Evolutionary conservation across 1,284 basidiomycete genomes (phyloP), one percentile per base, ranked within the genome.

Genomic region (Phellopilus nigrolimitatus): DNA sequence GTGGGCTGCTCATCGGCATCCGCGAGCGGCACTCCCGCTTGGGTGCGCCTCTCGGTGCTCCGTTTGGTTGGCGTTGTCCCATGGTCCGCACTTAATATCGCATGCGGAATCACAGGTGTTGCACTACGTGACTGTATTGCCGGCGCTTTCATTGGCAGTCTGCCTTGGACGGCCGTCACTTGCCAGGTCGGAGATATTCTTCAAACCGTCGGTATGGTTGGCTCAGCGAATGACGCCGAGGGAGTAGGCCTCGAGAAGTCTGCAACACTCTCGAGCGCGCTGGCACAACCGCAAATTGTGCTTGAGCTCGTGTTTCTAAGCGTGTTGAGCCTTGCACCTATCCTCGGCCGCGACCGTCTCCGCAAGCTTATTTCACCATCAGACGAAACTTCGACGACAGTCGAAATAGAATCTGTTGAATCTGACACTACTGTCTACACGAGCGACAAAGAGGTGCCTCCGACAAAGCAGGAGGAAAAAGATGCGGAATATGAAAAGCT

Each of bases 41-140:
- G 91, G 92, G 82, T 91, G 30, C 80, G 91, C 28, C 71, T 95
- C 43, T 84, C 89, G 4, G 78, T 94, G 54, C 79, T 95, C 59
- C 82, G 91, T 39, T 81, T 94, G 47, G 80, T 94, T 63, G 91
- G 92, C 22, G 81, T 95, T 48, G 90, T 95, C 7, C 91, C 91
- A 3, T 95, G 91, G 91, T 91, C 88, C 48, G 92, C 90, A 49
- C 91, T 95, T 72, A 95, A 95, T 64, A 88, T 95, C 53, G 92
- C 92, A 27, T 93, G 88, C 65, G 91, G 91, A 42, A 89, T 94
- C 13, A 90, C 89, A 60, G 85, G 88, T 28, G 90, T 95, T 21
- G 71, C 80, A 4, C 62, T 88, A 43, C 63, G 70, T 50, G 85
- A 92, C 62, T 93, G 90, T 66, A 75, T 84, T 61, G 71, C 91